These are phyloP conservation scores for Exserohilum turcica DNA, from an alignment of 2,329 filamentous ascomycete species.

Conservation along the genomic window DNA sequence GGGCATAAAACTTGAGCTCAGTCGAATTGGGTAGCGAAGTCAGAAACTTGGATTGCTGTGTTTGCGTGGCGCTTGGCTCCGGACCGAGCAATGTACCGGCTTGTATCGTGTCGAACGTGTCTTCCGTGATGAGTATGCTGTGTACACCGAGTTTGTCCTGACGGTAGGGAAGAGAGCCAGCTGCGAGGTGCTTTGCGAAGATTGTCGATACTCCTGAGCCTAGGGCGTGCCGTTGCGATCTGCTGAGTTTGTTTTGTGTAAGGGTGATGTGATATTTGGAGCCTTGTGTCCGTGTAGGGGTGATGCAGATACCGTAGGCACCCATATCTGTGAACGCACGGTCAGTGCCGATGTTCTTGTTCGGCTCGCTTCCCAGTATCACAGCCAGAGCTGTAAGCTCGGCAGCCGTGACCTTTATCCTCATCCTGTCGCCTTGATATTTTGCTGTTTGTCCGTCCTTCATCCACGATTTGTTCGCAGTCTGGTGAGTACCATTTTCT, in stretches of 20 bases:
- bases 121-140: conserved; percentile 34
- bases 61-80: conserved; percentile 10
- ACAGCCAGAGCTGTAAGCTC: conserved; percentile 39
- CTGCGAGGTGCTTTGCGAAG: conserved; percentile 42
- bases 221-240: conserved; percentile 27
- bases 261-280: conserved; percentile 31
- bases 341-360: conserved; percentile 3
- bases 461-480: conserved; percentile 28
- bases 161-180: conserved; percentile 36
- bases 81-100: conserved; percentile 25
- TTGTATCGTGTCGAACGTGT: conserved; percentile 26
- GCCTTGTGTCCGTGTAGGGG: conserved; percentile 8
- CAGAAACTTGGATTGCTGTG: conserved; percentile 25
- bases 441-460: conserved; percentile 31
- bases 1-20: conserved; percentile 23
- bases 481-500: conserved; percentile 5
- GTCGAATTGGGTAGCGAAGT: conserved; percentile 31
- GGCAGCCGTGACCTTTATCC: conserved; percentile 23
- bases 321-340: conserved; percentile 17
- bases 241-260: conserved; percentile 28
- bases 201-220: conserved; percentile 38
- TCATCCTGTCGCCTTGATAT: conserved; percentile 18
- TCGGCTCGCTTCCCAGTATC: conserved; percentile 32
- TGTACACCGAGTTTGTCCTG: conserved; percentile 23
- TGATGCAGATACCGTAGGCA: conserved; percentile 38